phyloP scores from a whole-genome alignment of 2,329 filamentous ascomycete species.

The Alternaria burnsii region DNA sequence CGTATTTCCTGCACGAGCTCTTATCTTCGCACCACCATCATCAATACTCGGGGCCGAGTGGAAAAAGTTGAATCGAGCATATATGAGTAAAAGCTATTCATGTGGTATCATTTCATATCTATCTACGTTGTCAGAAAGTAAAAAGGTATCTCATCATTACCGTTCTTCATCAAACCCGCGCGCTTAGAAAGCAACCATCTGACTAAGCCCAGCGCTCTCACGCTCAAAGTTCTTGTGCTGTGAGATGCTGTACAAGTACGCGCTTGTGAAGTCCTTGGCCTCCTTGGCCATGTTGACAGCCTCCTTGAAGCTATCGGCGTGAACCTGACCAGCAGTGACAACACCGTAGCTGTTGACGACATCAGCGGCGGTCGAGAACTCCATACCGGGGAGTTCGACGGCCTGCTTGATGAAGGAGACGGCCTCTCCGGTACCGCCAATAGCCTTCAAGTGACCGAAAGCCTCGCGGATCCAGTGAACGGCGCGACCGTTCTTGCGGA shows the following conservation, averaged over 20 bases:
- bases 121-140: neutral
- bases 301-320: conserved; percentile 68
- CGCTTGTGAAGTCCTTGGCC: conserved; percentile 73
- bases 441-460: conserved; percentile 82
- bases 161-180: neutral
- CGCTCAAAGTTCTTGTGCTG: conserved; percentile 78
- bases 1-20: too few species aligned
- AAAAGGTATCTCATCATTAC: neutral
- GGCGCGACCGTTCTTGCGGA: conserved; percentile 75
- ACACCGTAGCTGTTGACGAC: conserved; percentile 78
- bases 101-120: conserved; percentile 7
- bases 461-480: conserved; percentile 81
- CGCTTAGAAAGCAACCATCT: conserved; percentile 72
- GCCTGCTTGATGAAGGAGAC: conserved; percentile 68
- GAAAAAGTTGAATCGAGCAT: neutral
- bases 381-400: conserved; percentile 57
- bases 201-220: conserved; percentile 74
- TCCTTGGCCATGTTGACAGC: conserved; percentile 71
- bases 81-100: neutral
- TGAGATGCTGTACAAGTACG: conserved; percentile 74
- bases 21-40: too few species aligned
- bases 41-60: too few species aligned
- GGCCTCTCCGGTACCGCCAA: conserved; percentile 78
- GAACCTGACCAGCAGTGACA: conserved; percentile 67
- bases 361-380: conserved; percentile 59